Evolutionary conservation across 2,329 filamentous ascomycete species (phyloP).

Genomic region (Trematosphaeria pertusa): DNA sequence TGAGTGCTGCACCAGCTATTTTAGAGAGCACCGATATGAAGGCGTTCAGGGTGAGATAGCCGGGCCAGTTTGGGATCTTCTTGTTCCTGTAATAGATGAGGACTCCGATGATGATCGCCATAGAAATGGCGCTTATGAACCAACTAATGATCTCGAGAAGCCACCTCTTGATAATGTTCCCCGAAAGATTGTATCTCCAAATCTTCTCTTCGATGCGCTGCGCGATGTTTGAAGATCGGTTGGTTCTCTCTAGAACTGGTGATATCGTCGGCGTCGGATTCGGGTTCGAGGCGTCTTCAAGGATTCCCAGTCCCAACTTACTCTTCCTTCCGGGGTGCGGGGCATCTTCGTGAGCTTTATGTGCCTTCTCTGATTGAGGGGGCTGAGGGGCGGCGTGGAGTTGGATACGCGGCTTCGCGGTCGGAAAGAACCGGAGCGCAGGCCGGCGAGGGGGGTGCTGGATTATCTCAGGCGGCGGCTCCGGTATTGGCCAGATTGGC

Average conservation of each 20-base stretch:
- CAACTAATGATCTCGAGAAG: constrained; percentile 34
- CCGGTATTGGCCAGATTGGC: constrained; percentile 25
- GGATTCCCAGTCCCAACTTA: constrained; percentile 5
- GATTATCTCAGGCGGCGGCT: constrained; percentile 25
- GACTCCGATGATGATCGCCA: constrained; percentile 25
- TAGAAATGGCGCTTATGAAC: constrained; percentile 32
- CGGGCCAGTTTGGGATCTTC: constrained; percentile 11
- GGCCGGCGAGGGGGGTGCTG: constrained; percentile 14
- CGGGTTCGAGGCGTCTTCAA: not conserved
- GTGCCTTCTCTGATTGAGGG: too few species aligned
- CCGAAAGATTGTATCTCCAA: constrained; percentile 22
- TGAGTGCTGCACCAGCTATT: constrained; percentile 36
- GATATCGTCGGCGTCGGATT: not conserved
- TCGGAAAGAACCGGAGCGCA: constrained; percentile 24
- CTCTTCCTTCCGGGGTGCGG: not conserved
- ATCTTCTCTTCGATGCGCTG: constrained; percentile 31
- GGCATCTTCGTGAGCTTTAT: too few species aligned
- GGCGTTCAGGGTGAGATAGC: constrained; percentile 32
- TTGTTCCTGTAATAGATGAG: constrained; percentile 20
- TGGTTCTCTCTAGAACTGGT: not conserved
- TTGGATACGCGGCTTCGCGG: constrained; percentile 15
- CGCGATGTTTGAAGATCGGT: constrained; percentile 21
- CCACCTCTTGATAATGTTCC: constrained; percentile 31
- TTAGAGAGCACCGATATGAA: constrained; percentile 35
- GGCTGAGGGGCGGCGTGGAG: too few species aligned